Evolutionary conservation across 768 basidiomycete species (phyloP).

Genomic region (Podaxis pistillaris): DNA sequence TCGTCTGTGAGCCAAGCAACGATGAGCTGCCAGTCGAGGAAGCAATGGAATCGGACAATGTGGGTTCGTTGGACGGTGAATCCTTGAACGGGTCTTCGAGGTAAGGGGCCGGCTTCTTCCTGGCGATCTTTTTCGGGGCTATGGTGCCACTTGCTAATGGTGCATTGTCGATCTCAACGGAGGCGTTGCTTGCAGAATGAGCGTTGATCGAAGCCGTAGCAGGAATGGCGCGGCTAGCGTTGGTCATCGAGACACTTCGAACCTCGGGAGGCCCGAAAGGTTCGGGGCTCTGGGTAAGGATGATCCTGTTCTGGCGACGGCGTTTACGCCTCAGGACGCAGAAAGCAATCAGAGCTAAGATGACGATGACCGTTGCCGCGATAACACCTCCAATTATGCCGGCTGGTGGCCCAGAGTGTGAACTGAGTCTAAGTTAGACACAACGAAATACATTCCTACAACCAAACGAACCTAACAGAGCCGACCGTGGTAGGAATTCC

Average conservation of each 20-base stretch:
- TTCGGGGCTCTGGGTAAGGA: not conserved
- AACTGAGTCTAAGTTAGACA: not conserved
- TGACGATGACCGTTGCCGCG: conserved; percentile 3
- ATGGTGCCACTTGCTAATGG: not conserved
- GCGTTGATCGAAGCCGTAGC: not conserved
- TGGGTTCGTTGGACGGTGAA: not conserved
- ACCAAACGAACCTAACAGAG: not conserved
- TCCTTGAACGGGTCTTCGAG: conserved; percentile 1
- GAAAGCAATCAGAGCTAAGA: conserved; percentile 9
- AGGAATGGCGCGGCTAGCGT: not conserved
- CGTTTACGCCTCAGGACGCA: conserved; percentile 10
- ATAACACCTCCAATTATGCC: conserved; percentile 11
- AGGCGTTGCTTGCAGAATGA: not conserved
- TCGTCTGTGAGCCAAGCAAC: not conserved
- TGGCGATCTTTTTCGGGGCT: not conserved
- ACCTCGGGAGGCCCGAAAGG: not conserved
- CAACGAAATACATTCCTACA: no score
- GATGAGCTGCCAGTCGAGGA: not conserved
- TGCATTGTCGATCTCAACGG: not conserved
- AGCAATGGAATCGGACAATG: not conserved
- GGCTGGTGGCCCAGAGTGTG: not conserved
- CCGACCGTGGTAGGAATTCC: not conserved
- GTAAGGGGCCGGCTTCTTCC: conserved; percentile 10
- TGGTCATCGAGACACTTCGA: not conserved
- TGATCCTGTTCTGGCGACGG: not conserved